phyloP scores from a whole-genome alignment of 306 rosid genomes.

The Fragaria ananassa region DNA sequence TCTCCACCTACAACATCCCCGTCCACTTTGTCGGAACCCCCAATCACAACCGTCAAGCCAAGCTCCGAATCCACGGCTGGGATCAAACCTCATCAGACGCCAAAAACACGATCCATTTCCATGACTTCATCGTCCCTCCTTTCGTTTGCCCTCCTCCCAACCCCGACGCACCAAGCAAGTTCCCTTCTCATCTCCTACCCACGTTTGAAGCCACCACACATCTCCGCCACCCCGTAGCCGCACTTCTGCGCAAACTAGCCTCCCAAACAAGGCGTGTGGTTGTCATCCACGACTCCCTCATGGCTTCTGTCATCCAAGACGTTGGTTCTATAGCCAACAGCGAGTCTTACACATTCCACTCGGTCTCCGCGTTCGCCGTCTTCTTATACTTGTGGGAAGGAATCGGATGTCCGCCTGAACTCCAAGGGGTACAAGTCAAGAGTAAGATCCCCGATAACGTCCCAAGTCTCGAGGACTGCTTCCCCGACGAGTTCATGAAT shows the following conservation, averaged over 20 bases:
- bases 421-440: not conserved
- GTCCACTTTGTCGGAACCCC: slow-evolving; percentile 57
- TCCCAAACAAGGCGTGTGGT: slow-evolving; percentile 36
- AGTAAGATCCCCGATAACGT: slow-evolving; percentile 23
- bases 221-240: slow-evolving; percentile 37
- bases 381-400: slow-evolving; percentile 37
- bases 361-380: slow-evolving; percentile 55
- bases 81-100: slow-evolving; percentile 27
- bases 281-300: slow-evolving; percentile 58
- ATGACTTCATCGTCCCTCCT: slow-evolving; percentile 44
- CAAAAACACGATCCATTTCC: slow-evolving; percentile 39
- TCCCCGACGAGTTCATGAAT: slow-evolving; percentile 36
- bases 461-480: slow-evolving; percentile 55
- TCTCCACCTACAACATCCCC: slow-evolving; percentile 42
- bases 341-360: slow-evolving; percentile 55
- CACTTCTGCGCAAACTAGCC: slow-evolving; percentile 45
- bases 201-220: slow-evolving; percentile 42
- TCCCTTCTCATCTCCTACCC: slow-evolving; percentile 70
- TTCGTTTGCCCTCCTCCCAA: slow-evolving; percentile 48
- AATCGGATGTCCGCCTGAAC: slow-evolving; percentile 16
- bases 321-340: slow-evolving; percentile 34
- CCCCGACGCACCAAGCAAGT: slow-evolving; percentile 33
- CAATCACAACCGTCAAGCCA: slow-evolving; percentile 57
- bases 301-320: slow-evolving; percentile 56
- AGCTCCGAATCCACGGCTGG: slow-evolving; percentile 49